Evolutionary conservation across 148 eudicot genomes (phyloP).

Genomic region (Chenopodium album): DNA sequence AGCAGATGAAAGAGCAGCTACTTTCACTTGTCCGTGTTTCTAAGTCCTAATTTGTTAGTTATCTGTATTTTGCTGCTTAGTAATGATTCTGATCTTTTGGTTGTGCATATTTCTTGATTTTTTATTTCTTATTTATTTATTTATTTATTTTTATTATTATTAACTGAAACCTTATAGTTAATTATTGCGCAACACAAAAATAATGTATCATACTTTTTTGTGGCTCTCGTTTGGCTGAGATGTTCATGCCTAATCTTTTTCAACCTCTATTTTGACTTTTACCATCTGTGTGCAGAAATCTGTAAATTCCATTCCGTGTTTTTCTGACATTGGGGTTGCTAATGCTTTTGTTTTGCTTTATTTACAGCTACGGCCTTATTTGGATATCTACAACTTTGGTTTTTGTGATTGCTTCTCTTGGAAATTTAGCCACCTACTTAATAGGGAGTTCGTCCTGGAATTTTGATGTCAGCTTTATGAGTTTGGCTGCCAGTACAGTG

Average conservation of each 20-base stretch:
- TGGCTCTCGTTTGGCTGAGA: not conserved
- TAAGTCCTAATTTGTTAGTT: not conserved
- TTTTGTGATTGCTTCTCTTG: constrained; percentile 75
- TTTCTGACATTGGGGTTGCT: not conserved
- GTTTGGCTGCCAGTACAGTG: constrained; percentile 64
- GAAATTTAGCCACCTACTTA: constrained; percentile 84
- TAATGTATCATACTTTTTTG: not conserved
- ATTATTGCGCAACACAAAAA: not conserved
- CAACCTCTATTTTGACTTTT: not conserved
- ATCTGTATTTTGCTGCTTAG: not conserved
- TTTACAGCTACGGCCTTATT: constrained; percentile 83
- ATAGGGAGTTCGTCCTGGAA: constrained; percentile 68
- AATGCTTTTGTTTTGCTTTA: constrained; percentile 11
- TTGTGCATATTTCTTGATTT: not conserved
- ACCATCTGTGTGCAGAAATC: not conserved
- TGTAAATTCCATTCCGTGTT: not conserved
- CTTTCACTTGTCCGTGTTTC: not conserved
- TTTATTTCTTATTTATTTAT: not conserved
- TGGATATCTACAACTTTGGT: constrained; percentile 90
- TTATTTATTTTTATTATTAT: too few relatives aligned
- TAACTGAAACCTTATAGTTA: not conserved
- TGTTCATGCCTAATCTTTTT: not conserved
- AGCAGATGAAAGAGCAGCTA: not conserved
- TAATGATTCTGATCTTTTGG: not conserved
- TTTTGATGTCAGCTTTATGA: constrained; percentile 78